Evolutionary conservation across 768 basidiomycete genomes (phyloP), one percentile per base, ranked within the genome.

Genomic region (Russula sp.): DNA sequence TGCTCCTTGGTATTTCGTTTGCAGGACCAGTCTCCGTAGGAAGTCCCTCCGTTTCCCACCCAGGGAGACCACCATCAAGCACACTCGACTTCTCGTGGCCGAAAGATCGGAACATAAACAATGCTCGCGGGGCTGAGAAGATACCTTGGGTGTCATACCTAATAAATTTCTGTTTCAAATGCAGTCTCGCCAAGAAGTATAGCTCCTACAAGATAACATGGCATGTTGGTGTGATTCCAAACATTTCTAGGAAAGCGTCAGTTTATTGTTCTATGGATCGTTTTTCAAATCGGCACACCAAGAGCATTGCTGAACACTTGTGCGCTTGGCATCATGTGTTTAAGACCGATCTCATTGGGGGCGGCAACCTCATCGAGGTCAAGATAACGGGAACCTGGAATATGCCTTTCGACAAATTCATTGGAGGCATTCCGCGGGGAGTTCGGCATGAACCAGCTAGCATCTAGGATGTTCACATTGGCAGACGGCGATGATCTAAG

Each of bases 371-470:
- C 78, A 73, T 97, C 94, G 31, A 95, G 77, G 71, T 94, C 88
- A 67, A 94, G 79, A 70, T 85, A 90, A 56, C 80, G 82, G 0
- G 93, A 85, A 11, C 81, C 79, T 5, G 88, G 89, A 39, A 97
- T 82, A 39, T 87, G 81, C 65, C 82, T 85, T 32, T 76, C 72
- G 22, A 78, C 71, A 67, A 85, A 95, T 74, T 96, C 94, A 35
- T 82, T 73, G n/a, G 73, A 73, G 2, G 89, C 80, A 55, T 84
- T 84, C 59, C 94, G 83, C 2, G 85, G 78, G 39, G 87, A 82
- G 73, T 86, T 89, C 55, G 95, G 96, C 96, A 98, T 97, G 73
- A 91, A 88, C 96, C 95, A 98, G 55, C 84, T 86, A 27, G 86
- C 85, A 70, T 98, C 96, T 39, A 87, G 77, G 67, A 88, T 73